Percentiles rank a stretch among this genome's conserved stretches.
These are phyloP conservation scores for Saccharum officinarum DNA, from an alignment of 176 grass and related monocot genomes.

Conservation along the genomic window DNA sequence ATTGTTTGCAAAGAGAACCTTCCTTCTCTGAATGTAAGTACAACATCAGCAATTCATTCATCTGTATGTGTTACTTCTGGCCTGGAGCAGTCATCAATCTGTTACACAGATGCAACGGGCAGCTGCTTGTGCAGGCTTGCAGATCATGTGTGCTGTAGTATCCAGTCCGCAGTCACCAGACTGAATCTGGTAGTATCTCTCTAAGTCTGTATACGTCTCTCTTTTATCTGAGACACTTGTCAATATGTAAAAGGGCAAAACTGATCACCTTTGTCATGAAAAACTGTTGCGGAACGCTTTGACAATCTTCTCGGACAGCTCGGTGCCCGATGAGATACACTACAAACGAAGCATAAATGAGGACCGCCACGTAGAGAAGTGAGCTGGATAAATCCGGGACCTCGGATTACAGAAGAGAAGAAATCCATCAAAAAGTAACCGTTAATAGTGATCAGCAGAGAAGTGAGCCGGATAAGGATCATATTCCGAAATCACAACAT, in stretches of 20 bases:
- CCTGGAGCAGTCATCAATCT: too few species aligned
- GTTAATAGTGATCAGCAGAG: conserved; percentile 80
- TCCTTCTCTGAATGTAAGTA: too few species aligned
- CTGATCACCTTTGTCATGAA: conserved; percentile 28
- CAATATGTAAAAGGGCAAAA: conserved; percentile 20
- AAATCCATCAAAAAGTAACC: conserved; percentile 89
- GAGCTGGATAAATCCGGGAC: conserved; percentile 52
- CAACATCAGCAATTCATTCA: too few species aligned
- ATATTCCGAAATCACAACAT: too few species aligned
- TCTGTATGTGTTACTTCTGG: too few species aligned
- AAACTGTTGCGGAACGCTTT: conserved; percentile 41
- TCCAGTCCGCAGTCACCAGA: too few species aligned
- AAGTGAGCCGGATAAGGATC: too few species aligned
- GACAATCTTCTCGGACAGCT: conserved; percentile 43
- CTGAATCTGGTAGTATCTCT: too few species aligned
- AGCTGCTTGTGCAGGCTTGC: too few species aligned
- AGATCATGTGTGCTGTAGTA: too few species aligned
- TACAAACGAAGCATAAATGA: conserved; percentile 61
- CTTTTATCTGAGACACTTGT: background rate
- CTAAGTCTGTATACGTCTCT: background rate
- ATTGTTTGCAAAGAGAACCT: too few species aligned
- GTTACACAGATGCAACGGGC: too few species aligned
- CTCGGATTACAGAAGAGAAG: conserved; percentile 74
- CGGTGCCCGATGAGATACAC: conserved; percentile 72
- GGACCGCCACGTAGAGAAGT: conserved; percentile 48